These are phyloP conservation scores for Coniella lustricola DNA, from an alignment of 2,329 filamentous ascomycete species.

Conservation along the genomic window DNA sequence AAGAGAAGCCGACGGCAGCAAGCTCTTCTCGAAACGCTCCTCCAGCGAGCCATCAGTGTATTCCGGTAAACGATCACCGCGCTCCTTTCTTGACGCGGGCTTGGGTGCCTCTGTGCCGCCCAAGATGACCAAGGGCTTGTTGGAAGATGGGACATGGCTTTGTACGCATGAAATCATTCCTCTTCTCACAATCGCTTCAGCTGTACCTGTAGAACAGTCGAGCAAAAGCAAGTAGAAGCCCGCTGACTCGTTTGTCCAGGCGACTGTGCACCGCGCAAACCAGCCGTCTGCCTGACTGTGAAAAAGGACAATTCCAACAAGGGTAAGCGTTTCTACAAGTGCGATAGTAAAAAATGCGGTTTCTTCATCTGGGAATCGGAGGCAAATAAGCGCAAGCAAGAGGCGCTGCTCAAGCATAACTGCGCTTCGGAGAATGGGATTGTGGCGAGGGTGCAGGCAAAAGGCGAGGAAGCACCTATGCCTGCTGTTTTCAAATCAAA, in stretches of 20 bases:
- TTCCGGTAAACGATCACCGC: too few relatives aligned
- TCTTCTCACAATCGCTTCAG: not conserved
- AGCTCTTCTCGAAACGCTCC: too few relatives aligned
- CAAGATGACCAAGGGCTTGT: constrained; percentile 16
- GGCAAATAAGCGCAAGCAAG: constrained; percentile 26
- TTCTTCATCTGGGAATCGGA: constrained; percentile 40
- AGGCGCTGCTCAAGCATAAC: constrained; percentile 14
- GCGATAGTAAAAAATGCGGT: constrained; percentile 29
- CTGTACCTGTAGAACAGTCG: too few relatives aligned
- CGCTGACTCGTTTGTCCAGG: too few relatives aligned
- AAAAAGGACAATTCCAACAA: constrained; percentile 32
- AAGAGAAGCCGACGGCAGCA: too few relatives aligned
- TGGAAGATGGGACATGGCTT: constrained; percentile 22
- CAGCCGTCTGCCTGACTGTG: constrained; percentile 29
- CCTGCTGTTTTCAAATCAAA: not conserved
- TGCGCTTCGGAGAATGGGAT: constrained; percentile 14
- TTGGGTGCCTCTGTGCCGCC: not conserved
- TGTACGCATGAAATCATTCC: constrained; percentile 17
- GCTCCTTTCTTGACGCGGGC: too few relatives aligned
- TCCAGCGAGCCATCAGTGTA: too few relatives aligned
- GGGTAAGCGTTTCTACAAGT: constrained; percentile 37
- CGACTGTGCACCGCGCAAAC: constrained; percentile 35
- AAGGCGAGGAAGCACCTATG: constrained; percentile 4
- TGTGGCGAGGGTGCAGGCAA: constrained; percentile 9
- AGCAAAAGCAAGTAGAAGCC: too few relatives aligned